Evolutionary conservation across 2,329 filamentous ascomycete genomes (phyloP), one percentile per base, ranked within the genome.

Genomic region (Cladorrhinum sp.): DNA sequence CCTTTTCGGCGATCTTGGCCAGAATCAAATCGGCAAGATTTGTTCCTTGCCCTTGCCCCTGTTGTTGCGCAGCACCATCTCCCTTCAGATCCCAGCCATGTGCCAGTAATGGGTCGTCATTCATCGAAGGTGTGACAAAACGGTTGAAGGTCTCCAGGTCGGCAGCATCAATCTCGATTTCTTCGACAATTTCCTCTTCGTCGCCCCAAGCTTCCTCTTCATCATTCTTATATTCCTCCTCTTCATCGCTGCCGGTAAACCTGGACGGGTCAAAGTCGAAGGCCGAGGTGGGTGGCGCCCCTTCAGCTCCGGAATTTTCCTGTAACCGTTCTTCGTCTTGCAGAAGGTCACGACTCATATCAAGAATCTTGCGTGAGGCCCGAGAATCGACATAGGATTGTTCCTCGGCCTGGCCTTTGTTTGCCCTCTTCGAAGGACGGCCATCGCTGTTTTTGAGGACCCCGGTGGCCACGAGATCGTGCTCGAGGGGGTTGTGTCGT

Each of bases 21-120:
- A 99, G 78, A 65, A 99, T 99, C 64, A 99, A 79, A 70, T 96
- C 93, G 16, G 95, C 92, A 60, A 99, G 80, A 73, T 98, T 96
- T 64, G 89, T 91, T 13, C 83, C 81, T 61, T 82, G 78, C 13
- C 80, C 80, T 60, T 82, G 78, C 13, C 80, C 79, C 45, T 78
- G 78, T 36, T 80, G 76, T 27, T 76, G 71, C 58, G 71, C 71
- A 16, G 75, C 75, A 12, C 77, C 65, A 5, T 62, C 63, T 78
- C 54, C 75, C 75, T 3, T 76, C 73, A 41, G 75, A 75, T 73
- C 79, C 78, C 80, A 84, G 25, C 84, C 84, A 49, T 90, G 85
- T 72, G 88, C 86, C 66, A 92, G 79, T 66, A 95, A 83, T 3
- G 90, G 86, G 66, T 93, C 83, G 62, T 85, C 85, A 64, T 92